Evolutionary conservation across 371 early-diverging fungal genomes (phyloP).

Genomic region (Apophysomyces ossiformis): DNA sequence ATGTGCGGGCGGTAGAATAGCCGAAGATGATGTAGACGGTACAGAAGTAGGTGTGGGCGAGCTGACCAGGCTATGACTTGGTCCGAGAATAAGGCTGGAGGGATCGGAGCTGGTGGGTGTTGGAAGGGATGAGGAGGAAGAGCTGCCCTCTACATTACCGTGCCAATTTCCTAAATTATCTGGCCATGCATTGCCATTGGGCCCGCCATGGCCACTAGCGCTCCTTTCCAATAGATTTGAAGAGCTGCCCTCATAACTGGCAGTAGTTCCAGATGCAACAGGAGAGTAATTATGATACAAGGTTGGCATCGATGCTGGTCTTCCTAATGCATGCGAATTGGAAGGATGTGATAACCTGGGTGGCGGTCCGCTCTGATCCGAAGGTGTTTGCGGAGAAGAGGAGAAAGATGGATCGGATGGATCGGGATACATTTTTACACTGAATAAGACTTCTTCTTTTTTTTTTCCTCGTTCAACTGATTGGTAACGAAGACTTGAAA

Average conservation of each 20-base stretch:
- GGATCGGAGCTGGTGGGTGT: neutral
- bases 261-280: neutral
- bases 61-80: neutral
- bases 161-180: constrained; percentile 10
- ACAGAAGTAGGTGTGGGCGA: constrained; percentile 7
- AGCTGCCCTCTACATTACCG: neutral
- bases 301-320: constrained; percentile 9
- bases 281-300: constrained; percentile 5
- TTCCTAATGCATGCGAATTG: constrained; percentile 4
- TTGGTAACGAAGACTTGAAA: neutral
- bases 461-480: neutral
- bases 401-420: constrained; percentile 6
- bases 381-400: constrained; percentile 6
- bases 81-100: neutral
- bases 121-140: neutral
- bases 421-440: constrained; percentile 2
- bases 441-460: neutral
- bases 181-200: neutral
- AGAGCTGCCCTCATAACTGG: neutral
- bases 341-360: neutral
- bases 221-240: neutral
- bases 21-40: neutral
- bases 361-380: neutral
- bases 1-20: neutral
- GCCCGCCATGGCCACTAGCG: neutral